A percentile compares a stretch with the other conserved stretches of the same genome.
Conservation (phyloP, 2,329 filamentous ascomycete species). For the Penicillium fuscoglaucum region DNA sequence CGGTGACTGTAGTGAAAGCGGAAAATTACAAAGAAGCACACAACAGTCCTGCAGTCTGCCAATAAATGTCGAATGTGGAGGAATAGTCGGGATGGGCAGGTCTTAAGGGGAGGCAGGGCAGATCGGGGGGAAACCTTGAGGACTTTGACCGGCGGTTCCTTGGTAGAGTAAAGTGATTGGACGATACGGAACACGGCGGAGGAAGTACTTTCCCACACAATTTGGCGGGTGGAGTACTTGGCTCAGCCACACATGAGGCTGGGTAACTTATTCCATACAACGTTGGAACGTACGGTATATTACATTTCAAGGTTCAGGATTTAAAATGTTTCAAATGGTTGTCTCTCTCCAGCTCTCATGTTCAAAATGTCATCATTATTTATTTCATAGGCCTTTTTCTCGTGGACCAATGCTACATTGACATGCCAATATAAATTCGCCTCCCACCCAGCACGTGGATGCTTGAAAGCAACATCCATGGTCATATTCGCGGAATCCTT, state of each 20-base stretch:
- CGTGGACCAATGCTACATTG: conserved; percentile 1
- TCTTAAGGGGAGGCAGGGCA: conserved; percentile 7
- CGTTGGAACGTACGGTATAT: background rate
- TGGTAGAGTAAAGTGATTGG: conserved; percentile 12
- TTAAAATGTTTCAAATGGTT: conserved; percentile 11
- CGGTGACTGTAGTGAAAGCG: background rate
- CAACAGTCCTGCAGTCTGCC: background rate
- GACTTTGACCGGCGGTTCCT: conserved; percentile 14
- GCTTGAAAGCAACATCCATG: conserved; percentile 31
- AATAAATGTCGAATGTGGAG: background rate
- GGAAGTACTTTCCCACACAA: conserved; percentile 11
- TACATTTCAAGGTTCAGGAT: conserved; percentile 4
- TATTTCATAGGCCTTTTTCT: background rate
- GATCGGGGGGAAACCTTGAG: conserved; percentile 9
- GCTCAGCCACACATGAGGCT: conserved; percentile 17
- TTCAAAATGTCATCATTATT: background rate
- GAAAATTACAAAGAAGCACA: background rate
- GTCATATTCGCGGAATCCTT: conserved; percentile 36
- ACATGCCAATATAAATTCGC: conserved; percentile 8
- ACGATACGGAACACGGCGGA: conserved; percentile 14
- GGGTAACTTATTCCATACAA: background rate
- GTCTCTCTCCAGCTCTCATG: conserved; percentile 8
- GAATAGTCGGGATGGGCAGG: background rate
- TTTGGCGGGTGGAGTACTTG: conserved; percentile 16
- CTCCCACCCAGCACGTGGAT: conserved; percentile 11